phyloP scores from a whole-genome alignment of 257 asterid genomes.

The Echites panduratus region DNA sequence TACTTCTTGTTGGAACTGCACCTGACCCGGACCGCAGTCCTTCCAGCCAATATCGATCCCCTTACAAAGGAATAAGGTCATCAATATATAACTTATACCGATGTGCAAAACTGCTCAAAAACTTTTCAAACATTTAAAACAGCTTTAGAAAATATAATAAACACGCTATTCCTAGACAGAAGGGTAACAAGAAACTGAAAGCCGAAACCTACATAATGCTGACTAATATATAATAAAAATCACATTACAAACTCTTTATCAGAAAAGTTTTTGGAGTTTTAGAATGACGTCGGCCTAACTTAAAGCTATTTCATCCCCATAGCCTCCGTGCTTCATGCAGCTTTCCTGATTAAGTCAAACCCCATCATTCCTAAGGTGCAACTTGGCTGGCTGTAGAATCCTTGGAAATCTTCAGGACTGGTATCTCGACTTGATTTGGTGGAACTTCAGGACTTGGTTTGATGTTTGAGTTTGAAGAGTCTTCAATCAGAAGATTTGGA shows the following conservation, averaged over 20 bases:
- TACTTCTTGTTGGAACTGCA: background rate
- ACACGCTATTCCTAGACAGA: slow-evolving; percentile 12
- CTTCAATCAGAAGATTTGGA: slow-evolving; percentile 25
- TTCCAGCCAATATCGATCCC: background rate
- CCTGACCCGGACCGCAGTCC: background rate
- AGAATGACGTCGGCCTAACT: slow-evolving; percentile 5
- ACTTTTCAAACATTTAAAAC: slow-evolving; percentile 6
- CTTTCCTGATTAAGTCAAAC: background rate
- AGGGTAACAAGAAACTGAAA: slow-evolving; percentile 7
- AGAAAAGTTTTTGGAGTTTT: background rate
- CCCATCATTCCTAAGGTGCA: slow-evolving; percentile 8
- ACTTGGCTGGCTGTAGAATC: slow-evolving; percentile 15
- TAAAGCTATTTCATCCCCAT: slow-evolving; percentile 10
- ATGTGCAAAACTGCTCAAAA: slow-evolving; percentile 2
- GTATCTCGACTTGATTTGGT: slow-evolving; percentile 13
- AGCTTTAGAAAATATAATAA: slow-evolving; percentile 17
- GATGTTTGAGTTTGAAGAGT: slow-evolving; percentile 17
- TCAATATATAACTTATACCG: background rate
- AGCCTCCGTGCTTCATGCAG: background rate
- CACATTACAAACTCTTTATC: slow-evolving; percentile 7
- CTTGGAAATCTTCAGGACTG: slow-evolving; percentile 1
- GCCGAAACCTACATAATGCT: slow-evolving; percentile 12
- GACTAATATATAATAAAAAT: slow-evolving; percentile 2
- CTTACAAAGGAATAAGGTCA: background rate
- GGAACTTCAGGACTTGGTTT: slow-evolving; percentile 8